A percentile compares a stretch with the other conserved stretches of the same genome.
Conservation (phyloP, 2,329 filamentous ascomycete genomes). For the Cercospora sp. region DNA sequence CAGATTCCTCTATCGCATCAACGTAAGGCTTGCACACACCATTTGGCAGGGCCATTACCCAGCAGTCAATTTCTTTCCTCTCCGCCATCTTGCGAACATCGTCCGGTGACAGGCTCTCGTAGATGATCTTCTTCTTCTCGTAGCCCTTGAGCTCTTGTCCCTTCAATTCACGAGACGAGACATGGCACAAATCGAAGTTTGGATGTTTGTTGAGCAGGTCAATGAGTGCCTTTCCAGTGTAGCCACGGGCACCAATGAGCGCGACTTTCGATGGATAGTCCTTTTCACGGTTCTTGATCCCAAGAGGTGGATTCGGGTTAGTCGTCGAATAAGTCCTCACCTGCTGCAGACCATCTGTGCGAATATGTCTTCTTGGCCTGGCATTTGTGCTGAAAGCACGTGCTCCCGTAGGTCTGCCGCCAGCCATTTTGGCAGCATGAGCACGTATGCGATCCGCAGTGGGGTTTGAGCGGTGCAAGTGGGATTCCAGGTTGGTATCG, state of each 20-base stretch:
- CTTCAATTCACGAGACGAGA: conserved; percentile 87
- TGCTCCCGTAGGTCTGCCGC: conserved; percentile 25
- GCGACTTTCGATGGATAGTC: conserved; percentile 75
- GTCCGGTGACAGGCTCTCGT: conserved; percentile 85
- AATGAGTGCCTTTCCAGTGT: conserved; percentile 89
- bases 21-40: conserved; percentile 92
- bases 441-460: conserved; percentile 63
- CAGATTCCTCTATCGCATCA: conserved; percentile 76
- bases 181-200: conserved; percentile 83
- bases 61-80: conserved; percentile 84
- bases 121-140: conserved; percentile 84
- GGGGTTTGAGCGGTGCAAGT: conserved; percentile 74
- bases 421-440: conserved; percentile 44
- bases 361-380: conserved; percentile 26
- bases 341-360: conserved; percentile 23
- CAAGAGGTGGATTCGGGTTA: conserved; percentile 87
- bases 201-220: conserved; percentile 84
- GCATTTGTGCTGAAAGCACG: conserved; percentile 67
- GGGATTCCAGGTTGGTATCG: conserved; percentile 83
- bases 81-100: conserved; percentile 84
- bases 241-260: conserved; percentile 87
- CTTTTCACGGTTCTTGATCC: conserved; percentile 84
- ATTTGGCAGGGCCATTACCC: conserved; percentile 97
- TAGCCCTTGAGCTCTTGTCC: conserved; percentile 88
- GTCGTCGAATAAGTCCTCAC: conserved; percentile 55